These are phyloP conservation scores for Saccharomyces kudriavzevii DNA, from an alignment of 805 yeast species.

Conservation along the genomic window DNA sequence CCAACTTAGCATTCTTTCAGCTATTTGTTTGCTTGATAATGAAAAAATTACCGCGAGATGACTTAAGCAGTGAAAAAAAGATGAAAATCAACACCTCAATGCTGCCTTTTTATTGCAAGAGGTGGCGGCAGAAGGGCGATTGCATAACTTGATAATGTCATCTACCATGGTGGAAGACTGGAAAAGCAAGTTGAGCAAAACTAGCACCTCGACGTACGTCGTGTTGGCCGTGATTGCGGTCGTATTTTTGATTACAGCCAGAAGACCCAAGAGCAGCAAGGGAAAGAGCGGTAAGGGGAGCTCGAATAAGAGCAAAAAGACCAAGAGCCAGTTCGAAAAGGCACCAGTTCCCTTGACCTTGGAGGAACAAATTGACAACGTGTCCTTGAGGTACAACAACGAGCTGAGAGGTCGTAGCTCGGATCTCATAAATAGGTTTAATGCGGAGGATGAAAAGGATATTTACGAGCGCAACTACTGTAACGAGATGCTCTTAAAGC, in stretches of 20 bases:
- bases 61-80: neutral
- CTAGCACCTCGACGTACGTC: neutral
- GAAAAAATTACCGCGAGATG: neutral
- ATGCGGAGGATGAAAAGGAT: conserved; percentile 19
- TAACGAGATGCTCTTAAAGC: conserved; percentile 61
- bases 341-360: conserved; percentile 17
- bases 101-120: neutral
- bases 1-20: neutral
- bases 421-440: conserved; percentile 14
- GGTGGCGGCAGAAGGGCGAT: neutral
- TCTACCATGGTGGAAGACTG: neutral
- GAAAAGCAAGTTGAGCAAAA: neutral
- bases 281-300: conserved; percentile 3
- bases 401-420: conserved; percentile 22
- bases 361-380: conserved; percentile 23
- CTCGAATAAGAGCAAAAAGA: conserved; percentile 5
- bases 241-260: neutral
- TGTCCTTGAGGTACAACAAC: conserved; percentile 17
- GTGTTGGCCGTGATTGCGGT: neutral
- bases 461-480: conserved; percentile 47
- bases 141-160: neutral
- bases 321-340: conserved; percentile 2
- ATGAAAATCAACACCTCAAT: neutral
- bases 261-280: neutral
- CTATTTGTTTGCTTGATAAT: neutral